A percentile compares a stretch with the other conserved stretches of the same genome.
These are phyloP conservation scores for Capsicum chinense DNA, from an alignment of 257 asterid species.

Conservation along the genomic window DNA sequence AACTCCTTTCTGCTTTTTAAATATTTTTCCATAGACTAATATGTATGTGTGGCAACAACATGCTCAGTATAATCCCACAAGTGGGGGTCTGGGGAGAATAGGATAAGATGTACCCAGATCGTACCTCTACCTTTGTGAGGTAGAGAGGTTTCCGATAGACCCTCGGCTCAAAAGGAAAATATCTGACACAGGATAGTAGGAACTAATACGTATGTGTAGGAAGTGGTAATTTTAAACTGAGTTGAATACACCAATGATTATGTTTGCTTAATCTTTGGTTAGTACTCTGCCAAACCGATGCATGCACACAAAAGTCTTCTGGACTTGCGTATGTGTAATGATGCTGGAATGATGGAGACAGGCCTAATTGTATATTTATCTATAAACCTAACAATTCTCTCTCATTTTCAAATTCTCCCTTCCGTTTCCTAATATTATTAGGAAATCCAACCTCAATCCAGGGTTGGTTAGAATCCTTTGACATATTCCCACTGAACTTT, in stretches of 20 bases:
- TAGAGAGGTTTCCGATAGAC: neutral
- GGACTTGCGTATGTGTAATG: conserved; percentile 25
- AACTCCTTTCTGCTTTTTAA: neutral
- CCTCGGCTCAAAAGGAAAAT: neutral
- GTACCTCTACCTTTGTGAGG: neutral
- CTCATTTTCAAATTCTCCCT: neutral
- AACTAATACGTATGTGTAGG: too few relatives aligned
- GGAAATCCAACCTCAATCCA: neutral
- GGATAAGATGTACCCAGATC: neutral
- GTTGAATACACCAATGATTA: neutral
- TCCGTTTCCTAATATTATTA: neutral
- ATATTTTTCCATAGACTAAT: neutral
- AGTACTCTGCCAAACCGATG: conserved; percentile 23
- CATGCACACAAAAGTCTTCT: conserved; percentile 17
- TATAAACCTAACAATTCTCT: conserved; percentile 24
- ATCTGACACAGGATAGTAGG: neutral
- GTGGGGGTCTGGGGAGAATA: neutral
- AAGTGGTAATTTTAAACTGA: neutral
- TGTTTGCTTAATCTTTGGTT: neutral
- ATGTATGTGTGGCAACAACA: neutral
- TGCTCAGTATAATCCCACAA: neutral
- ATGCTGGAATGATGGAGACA: conserved; percentile 31
- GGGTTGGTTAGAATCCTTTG: neutral
- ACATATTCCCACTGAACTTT: neutral
- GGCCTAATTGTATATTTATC: neutral